These are phyloP conservation scores for Heritiera littoralis DNA, from an alignment of 345 rosid species.

Conservation along the genomic window DNA sequence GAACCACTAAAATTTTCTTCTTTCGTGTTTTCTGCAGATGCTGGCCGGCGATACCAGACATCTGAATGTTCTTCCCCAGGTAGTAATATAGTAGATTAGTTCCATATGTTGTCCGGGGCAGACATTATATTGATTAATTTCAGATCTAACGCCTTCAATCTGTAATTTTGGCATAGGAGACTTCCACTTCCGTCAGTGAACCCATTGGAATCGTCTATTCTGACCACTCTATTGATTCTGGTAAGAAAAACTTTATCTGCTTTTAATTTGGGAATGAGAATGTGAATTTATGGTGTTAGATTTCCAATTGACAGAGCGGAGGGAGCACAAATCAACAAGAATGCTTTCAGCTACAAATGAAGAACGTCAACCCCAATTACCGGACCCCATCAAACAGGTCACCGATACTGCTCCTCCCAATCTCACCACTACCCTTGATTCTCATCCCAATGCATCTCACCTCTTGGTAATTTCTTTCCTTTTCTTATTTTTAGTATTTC, in stretches of 20 bases:
- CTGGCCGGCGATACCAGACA: conserved; percentile 51
- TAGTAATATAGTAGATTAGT: conserved; percentile 4
- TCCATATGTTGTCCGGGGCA: neutral
- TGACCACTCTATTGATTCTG: conserved; percentile 29
- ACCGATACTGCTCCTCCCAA: conserved; percentile 29
- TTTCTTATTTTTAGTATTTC: neutral
- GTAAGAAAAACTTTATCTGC: neutral
- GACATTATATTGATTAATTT: neutral
- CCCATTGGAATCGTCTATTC: conserved; percentile 61
- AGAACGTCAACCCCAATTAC: conserved; percentile 43
- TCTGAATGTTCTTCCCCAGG: conserved; percentile 79
- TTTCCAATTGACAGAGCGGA: conserved; percentile 35
- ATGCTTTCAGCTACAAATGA: conserved; percentile 65
- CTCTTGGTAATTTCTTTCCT: conserved; percentile 1
- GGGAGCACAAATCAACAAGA: conserved; percentile 72
- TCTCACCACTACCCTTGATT: neutral
- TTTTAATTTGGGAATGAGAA: neutral
- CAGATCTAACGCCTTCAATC: conserved; percentile 32
- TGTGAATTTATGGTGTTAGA: conserved; percentile 22
- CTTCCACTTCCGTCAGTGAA: conserved; percentile 48
- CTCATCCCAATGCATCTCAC: conserved; percentile 1
- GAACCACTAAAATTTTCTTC: neutral
- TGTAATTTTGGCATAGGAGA: conserved; percentile 46
- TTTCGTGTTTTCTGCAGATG: conserved; percentile 44
- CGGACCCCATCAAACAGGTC: conserved; percentile 56